phyloP scores from a whole-genome alignment of 768 basidiomycete genomes.

The Suillus bovinus region DNA sequence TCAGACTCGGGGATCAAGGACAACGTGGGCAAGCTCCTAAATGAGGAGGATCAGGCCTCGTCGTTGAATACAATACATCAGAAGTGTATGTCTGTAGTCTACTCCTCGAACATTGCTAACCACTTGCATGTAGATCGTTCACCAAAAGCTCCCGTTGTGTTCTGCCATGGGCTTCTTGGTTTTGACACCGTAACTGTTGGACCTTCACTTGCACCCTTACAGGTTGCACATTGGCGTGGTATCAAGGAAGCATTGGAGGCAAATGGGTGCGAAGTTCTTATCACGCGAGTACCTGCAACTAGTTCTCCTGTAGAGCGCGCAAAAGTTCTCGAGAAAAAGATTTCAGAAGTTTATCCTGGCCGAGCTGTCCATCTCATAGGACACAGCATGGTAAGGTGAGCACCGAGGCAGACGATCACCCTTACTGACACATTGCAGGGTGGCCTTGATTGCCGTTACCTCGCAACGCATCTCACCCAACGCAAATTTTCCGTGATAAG shows the following conservation, averaged over 20 bases:
- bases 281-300: conserved; percentile 92
- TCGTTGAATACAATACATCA: conserved; percentile 36
- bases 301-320: conserved; percentile 88
- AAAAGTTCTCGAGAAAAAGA: conserved; percentile 80
- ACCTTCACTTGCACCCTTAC: conserved; percentile 71
- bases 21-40: conserved; percentile 44
- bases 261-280: conserved; percentile 87
- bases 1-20: conserved; percentile 35
- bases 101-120: conserved; percentile 7
- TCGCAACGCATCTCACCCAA: conserved; percentile 79
- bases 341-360: conserved; percentile 80
- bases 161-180: conserved; percentile 93
- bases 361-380: conserved; percentile 88
- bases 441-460: conserved; percentile 88
- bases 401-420: background rate
- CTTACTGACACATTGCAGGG: conserved; percentile 51
- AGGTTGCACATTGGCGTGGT: conserved; percentile 95
- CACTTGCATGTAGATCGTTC: conserved; percentile 55
- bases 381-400: conserved; percentile 66
- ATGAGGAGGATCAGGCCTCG: conserved; percentile 52
- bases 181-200: conserved; percentile 86
- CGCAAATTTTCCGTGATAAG: conserved; percentile 81
- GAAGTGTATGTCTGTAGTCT: conserved; percentile 56
- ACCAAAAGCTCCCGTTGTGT: conserved; percentile 84
- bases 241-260: conserved; percentile 91